Evolutionary conservation across 225 moss, liverwort and hornwort genomes (phyloP).

Genomic region (Bryum argenteum): DNA sequence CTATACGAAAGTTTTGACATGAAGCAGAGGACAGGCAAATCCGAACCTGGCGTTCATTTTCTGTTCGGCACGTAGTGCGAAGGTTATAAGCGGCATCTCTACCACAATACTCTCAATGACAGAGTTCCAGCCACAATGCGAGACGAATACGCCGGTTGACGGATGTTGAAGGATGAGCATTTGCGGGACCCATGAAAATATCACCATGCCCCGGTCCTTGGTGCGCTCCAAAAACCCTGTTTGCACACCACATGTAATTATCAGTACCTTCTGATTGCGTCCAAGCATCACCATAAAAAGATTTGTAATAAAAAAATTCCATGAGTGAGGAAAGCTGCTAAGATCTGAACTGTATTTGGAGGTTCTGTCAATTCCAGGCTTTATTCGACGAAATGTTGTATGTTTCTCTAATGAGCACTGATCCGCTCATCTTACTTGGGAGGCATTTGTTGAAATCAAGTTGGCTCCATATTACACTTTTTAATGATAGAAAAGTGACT

Average conservation of each 20-base stretch:
- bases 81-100: slow-evolving; percentile 40
- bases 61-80: slow-evolving; percentile 39
- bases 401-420: no score
- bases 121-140: slow-evolving; percentile 59
- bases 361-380: no score
- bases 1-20: no score
- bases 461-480: no score
- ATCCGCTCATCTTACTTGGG: no score
- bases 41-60: slow-evolving; percentile 43
- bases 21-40: neutral
- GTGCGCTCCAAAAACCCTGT: slow-evolving; percentile 43
- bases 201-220: slow-evolving; percentile 36
- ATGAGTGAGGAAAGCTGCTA: no score
- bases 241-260: neutral
- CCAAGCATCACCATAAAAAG: no score
- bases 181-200: slow-evolving; percentile 29
- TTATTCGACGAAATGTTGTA: no score
- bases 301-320: no score
- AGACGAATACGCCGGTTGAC: slow-evolving; percentile 39
- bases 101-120: slow-evolving; percentile 30
- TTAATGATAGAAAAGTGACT: no score
- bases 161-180: slow-evolving; percentile 38
- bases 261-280: neutral
- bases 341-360: no score
- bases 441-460: no score